Evolutionary conservation across 1,284 basidiomycete genomes (phyloP).

Genomic region (Hymenochaete sp.): DNA sequence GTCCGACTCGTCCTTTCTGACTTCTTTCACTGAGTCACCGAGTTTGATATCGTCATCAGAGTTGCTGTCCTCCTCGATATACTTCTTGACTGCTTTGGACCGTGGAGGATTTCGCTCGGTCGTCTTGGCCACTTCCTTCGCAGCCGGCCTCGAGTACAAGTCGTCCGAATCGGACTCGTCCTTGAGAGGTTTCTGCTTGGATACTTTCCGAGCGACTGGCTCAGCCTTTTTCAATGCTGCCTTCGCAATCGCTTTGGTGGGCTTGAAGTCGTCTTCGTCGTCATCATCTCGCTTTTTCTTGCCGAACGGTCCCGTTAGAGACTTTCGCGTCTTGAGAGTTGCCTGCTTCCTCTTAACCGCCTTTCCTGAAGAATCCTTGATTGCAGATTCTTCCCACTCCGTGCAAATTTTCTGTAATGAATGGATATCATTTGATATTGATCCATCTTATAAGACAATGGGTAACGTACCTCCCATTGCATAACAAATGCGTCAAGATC

Average conservation of each 20-base stretch:
- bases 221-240: constrained; percentile 26
- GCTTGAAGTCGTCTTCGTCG: constrained; percentile 69
- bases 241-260: constrained; percentile 51
- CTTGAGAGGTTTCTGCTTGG: constrained; percentile 7
- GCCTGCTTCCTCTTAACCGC: constrained; percentile 71
- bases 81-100: constrained; percentile 18
- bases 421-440: constrained; percentile 1
- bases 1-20: constrained; percentile 9
- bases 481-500: constrained; percentile 82
- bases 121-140: constrained; percentile 16
- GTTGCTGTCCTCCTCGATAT: constrained; percentile 21
- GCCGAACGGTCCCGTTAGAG: constrained; percentile 42
- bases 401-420: constrained; percentile 50
- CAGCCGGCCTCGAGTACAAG: constrained; percentile 3
- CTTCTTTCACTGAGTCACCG: constrained; percentile 9
- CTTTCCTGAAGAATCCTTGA: constrained; percentile 48
- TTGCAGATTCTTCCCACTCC: constrained; percentile 47
- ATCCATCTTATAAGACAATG: constrained; percentile 1
- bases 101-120: constrained; percentile 18
- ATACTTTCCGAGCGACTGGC: constrained; percentile 8
- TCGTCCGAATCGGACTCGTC: constrained; percentile 43
- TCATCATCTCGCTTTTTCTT: constrained; percentile 40
- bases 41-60: constrained; percentile 26
- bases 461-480: constrained; percentile 69
- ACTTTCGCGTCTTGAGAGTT: constrained; percentile 65